phyloP scores from a whole-genome alignment of 352 stramenopile species.

The Phytophthora pistaciae region DNA sequence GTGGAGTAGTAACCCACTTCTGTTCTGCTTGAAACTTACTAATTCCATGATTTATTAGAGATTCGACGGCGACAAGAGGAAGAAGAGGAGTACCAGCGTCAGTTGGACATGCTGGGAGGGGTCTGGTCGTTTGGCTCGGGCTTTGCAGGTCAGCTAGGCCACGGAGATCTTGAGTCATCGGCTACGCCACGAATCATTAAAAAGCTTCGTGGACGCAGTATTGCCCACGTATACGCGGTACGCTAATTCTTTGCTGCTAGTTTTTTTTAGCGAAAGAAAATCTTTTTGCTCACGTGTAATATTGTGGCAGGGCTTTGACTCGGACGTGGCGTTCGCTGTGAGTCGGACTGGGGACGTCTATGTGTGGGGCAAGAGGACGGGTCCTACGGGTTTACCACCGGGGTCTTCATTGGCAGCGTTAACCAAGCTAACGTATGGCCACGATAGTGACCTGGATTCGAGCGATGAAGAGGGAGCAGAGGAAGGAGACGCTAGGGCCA shows the following conservation, averaged over 20 bases:
- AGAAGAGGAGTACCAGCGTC: conserved; percentile 73
- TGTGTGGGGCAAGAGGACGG: conserved; percentile 78
- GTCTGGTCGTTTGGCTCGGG: conserved; percentile 87
- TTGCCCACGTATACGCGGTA: conserved; percentile 83
- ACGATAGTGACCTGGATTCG: conserved; percentile 61
- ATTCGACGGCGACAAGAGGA: conserved; percentile 62
- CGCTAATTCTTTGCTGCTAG: conserved; percentile 6
- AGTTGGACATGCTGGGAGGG: conserved; percentile 83
- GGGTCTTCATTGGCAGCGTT: conserved; percentile 43
- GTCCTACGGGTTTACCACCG: conserved; percentile 60
- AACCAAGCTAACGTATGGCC: conserved; percentile 49
- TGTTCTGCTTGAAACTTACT: not conserved
- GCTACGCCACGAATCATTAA: conserved; percentile 73
- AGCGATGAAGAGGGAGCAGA: conserved; percentile 41
- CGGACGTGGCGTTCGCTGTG: conserved; percentile 79
- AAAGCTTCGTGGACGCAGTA: conserved; percentile 63
- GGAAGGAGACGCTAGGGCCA: conserved; percentile 1
- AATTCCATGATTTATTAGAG: conserved; percentile 47
- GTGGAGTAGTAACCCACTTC: too few species aligned
- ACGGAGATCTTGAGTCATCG: conserved; percentile 73
- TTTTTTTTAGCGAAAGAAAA: not conserved
- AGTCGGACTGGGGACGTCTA: conserved; percentile 78
- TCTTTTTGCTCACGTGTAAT: too few species aligned
- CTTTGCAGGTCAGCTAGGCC: conserved; percentile 73
- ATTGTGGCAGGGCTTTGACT: conserved; percentile 77